Base-by-base conservation (phyloP, 805 yeast species). In the Sporopachydermia lactativora region DNA sequence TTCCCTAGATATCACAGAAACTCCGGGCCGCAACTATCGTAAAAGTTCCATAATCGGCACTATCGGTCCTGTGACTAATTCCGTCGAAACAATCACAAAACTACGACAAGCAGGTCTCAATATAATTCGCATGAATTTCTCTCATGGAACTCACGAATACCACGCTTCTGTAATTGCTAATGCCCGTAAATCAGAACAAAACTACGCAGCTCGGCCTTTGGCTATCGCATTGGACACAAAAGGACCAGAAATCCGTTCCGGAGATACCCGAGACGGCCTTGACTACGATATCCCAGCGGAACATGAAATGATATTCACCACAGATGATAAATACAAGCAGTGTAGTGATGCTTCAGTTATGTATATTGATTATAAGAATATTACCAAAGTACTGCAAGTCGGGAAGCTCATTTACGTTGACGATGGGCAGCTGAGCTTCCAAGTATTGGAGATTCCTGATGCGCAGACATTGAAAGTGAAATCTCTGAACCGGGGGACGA, bases 41-140 rank as follows among this genome's bases (percentile, higher is more conserved):
- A 85, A 96, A 65, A 81, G 96, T 47, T 82, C 96, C 48, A 92
- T 92, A 67, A 88, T 92, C 59, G 96, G 97, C 63, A 92, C 98
- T 53, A 92, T 92, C 65, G 60, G 98, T 56, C 98, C 98, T 59
- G 86, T 85, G 71, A 84, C 97, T 66, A 92, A 92, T 77, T 64
- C 70, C 54, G 88, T 80, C 51, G 96, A 88, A 60, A 71, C 73
- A 52, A 68, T 92, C 58, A 84, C 78, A 55, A 73, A 76, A 61
- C 75, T 92, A 60, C 81, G 98, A 73, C 83, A 85, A 67, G 96
- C 96, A 47, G 98, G 98, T 60, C 74, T 92, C 54, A 92, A 89
- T 77, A 84, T 92, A 61, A 97, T 85, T 42, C 82, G 98, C 64
- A 86, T 92, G 96, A 92, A 92, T 80, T 92, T 92, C 71, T 84